Conservation (phyloP, 768 basidiomycete genomes). For the Asterophora lycoperdoides region DNA sequence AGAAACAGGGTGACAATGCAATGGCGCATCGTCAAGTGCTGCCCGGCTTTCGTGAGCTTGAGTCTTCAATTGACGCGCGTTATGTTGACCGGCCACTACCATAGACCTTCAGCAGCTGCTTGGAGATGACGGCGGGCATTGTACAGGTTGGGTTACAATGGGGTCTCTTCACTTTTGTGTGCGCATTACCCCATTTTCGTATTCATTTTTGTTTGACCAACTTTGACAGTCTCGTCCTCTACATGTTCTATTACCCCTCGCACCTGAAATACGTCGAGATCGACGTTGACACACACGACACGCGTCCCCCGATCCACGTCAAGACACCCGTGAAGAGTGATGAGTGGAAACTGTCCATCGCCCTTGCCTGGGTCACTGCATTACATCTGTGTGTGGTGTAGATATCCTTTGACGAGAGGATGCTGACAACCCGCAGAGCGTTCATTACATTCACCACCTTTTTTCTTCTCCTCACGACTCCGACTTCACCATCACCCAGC, state of each 20-base stretch:
- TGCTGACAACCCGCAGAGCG: constrained; percentile 32
- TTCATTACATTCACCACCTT: constrained; percentile 59
- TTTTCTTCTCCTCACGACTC: constrained; percentile 48
- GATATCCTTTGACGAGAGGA: constrained; percentile 1
- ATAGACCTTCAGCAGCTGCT: constrained; percentile 68
- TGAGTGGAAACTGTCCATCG: constrained; percentile 77
- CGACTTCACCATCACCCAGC: constrained; percentile 36
- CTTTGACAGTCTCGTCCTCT: constrained; percentile 74
- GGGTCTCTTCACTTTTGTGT: constrained; percentile 83
- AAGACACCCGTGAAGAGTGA: constrained; percentile 51
- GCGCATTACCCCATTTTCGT: constrained; percentile 28
- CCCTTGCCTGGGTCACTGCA: constrained; percentile 65
- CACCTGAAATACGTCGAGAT: constrained; percentile 64
- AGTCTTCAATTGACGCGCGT: not conserved
- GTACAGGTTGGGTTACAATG: constrained; percentile 81
- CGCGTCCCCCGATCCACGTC: constrained; percentile 35
- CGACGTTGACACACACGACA: constrained; percentile 37
- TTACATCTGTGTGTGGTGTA: constrained; percentile 67
- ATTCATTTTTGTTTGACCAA: not conserved
- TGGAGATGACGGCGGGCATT: constrained; percentile 79
- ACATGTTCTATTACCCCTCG: constrained; percentile 87
- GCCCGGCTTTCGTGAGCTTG: constrained; percentile 62
- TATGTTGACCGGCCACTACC: not conserved
- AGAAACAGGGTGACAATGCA: constrained; percentile 72
- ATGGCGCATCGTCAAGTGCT: constrained; percentile 79